Evolutionary conservation across 108 stramenopile species (phyloP), one percentile per base, ranked within the genome.

Genomic region (Cafeteria roenbergensis): DNA sequence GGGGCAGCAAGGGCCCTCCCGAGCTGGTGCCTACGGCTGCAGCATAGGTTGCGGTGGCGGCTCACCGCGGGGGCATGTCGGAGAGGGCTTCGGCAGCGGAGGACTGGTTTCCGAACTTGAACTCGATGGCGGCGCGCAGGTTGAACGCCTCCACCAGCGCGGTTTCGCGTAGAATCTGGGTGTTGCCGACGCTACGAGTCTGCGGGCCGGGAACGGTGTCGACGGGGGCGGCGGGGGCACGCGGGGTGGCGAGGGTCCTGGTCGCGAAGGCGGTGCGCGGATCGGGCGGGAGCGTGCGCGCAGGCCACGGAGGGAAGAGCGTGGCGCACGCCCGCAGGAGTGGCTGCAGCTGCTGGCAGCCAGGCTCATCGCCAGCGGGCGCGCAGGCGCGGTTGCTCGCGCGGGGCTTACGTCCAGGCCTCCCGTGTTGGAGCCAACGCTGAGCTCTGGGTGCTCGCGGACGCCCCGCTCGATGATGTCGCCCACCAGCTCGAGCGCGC

Each of bases 71-170:
- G 21, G 85, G 84, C 86, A 90, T 80, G 48, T 84, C 84, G 54
- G 65, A 77, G 56, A 88, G 72, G 31, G 80, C 79, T 55, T 86
- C 83, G 58, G 67, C 76, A n/a, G 88, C 85, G 17, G 73, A 78
- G 6, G 72, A 84, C 20, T 54, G 3, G 54, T 85, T 59, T 37
- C 79, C 85, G 55, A 70, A 68, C 21, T 68, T 65, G 61, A 75
- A 82, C 60, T 84, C 80, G 31, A 91, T 86, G 37, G 88, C 86
- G 9, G 88, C 83, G 71, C 87, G 88, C 28, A 91, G 72, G 65
- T 91, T 91, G 70, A 88, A 78, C 12, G 88, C 88, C 74, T 90
- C 85, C 22, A 87, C 73, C 1, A 86, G 62, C 51, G 73, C 82
- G 0, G 82, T 83, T 35, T 85, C 81, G 12, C 70, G 68, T 0